These are phyloP conservation scores for Termitomyces sp. DNA, from an alignment of 768 basidiomycete species.

Conservation along the genomic window DNA sequence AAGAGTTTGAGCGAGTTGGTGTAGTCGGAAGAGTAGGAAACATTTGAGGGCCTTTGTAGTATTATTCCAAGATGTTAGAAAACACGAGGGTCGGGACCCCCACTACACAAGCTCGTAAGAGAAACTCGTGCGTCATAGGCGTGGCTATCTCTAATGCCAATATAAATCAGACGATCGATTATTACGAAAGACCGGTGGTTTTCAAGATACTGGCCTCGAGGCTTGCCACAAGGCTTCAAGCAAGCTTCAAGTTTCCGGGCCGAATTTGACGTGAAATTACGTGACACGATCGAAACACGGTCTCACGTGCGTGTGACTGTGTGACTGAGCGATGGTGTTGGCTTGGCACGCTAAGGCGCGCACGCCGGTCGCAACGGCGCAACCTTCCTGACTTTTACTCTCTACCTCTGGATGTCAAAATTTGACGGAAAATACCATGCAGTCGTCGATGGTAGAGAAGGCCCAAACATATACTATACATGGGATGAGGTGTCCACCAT, in stretches of 20 bases:
- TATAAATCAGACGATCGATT: neutral
- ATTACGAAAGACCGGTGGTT: neutral
- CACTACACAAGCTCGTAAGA: neutral
- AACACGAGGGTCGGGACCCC: neutral
- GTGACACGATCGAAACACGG: neutral
- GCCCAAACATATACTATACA: slow-evolving; percentile 49
- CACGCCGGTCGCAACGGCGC: no score
- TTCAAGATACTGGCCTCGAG: no score
- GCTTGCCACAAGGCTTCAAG: no score
- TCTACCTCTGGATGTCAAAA: slow-evolving; percentile 23
- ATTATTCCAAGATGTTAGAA: neutral
- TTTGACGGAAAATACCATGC: slow-evolving; percentile 51
- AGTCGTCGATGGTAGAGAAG: slow-evolving; percentile 52
- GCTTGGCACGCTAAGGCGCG: no score
- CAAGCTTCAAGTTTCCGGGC: no score
- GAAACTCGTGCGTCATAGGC: no score
- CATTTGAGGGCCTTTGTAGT: neutral
- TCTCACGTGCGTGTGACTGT: neutral
- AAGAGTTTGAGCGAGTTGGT: neutral
- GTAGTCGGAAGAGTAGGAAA: neutral
- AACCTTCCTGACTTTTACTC: neutral
- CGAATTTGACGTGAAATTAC: neutral
- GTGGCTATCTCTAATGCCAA: no score
- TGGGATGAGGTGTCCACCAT: slow-evolving; percentile 53
- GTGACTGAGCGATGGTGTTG: no score